These are phyloP conservation scores for Blumeriella jaapii DNA, from an alignment of 2,329 filamentous ascomycete genomes.

Conservation along the genomic window DNA sequence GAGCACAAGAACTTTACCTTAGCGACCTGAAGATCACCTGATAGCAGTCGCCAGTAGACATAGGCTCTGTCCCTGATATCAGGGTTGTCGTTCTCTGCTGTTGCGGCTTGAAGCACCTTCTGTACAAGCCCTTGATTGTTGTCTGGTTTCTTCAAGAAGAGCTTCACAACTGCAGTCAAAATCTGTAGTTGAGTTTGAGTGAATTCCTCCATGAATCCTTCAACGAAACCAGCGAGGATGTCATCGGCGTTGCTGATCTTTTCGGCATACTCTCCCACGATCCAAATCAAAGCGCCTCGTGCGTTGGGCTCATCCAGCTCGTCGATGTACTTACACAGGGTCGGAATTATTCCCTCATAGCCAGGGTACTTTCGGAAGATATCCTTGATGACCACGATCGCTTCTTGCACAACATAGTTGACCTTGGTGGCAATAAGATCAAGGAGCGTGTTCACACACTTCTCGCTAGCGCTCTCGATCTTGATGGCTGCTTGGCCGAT, in stretches of 20 bases:
- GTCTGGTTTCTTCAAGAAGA: slow-evolving; percentile 94
- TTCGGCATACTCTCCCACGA: slow-evolving; percentile 96
- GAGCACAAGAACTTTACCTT: slow-evolving; percentile 43
- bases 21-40: slow-evolving; percentile 79
- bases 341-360: slow-evolving; percentile 95
- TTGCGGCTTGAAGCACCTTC: slow-evolving; percentile 86
- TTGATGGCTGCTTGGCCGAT: slow-evolving; percentile 98
- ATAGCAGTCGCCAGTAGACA: slow-evolving; percentile 94
- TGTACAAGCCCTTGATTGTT: slow-evolving; percentile 85
- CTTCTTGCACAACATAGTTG: slow-evolving; percentile 98
- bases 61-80: slow-evolving; percentile 96
- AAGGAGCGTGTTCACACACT: slow-evolving; percentile 85
- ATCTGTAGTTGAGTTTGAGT: slow-evolving; percentile 98
- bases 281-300: slow-evolving; percentile 89
- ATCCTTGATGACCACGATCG: slow-evolving; percentile 97
- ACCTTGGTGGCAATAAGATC: slow-evolving; percentile 96
- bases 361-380: slow-evolving; percentile 96
- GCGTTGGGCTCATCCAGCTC: slow-evolving; percentile 92
- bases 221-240: slow-evolving; percentile 82
- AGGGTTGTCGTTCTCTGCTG: slow-evolving; percentile 91
- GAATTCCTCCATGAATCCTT: slow-evolving; percentile 91
- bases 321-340: slow-evolving; percentile 91
- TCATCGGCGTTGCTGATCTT: slow-evolving; percentile 99
- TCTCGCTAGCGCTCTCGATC: slow-evolving; percentile 88
- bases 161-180: slow-evolving; percentile 89